Base-by-base conservation (phyloP, 192 early-diverging fungal species). In the Entomortierella parvispora region DNA sequence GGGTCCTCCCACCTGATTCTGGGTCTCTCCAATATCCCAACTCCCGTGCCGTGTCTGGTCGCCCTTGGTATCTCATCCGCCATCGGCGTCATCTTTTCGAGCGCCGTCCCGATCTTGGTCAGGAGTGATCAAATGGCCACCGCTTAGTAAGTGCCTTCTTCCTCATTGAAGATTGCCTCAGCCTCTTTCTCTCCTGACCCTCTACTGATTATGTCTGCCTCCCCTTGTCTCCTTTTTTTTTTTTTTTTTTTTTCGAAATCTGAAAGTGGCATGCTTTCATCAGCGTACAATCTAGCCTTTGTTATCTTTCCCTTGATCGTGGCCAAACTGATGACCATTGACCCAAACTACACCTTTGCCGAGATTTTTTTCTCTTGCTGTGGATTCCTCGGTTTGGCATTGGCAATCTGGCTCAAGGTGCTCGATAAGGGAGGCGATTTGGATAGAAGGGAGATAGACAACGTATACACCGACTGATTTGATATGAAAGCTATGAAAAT, bases 241-340 rank as follows among this genome's bases (percentile, higher is more conserved):
- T 48, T 22, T 37, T 34, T 56, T 31, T 26, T 14, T 20, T 32
- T 44, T 31, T 31, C 3, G 4, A 15, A n/a, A n/a, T n/a, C n/a
- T n/a, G n/a, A n/a, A 53, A 79, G 84, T 55, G 87, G 87, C 1
- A 53, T 89, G 18, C 54, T 82, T 12, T 84, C 85, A n/a, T 75
- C 86, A 2, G 53, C 79, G 0, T 65, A 80, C 40, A 90, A 89
- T 57, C 31, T 82, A 8, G 80, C 84, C 0, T 74, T 86, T n/a
- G 76, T 82, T 4, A 42, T 90, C 4, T 83, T 88, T 49, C 89
- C 89, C 14, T 56, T 88, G 31, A 55, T 87, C 23, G 88, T 89
- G 8, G 88, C 85, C 1, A 52, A 48, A n/a, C 69, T 88, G 7
- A 78, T 81, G 68, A 75, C 56, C 4, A 25, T 37, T 23, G 87